phyloP scores from a whole-genome alignment of 169 alveolate genomes.

The Cyclospora cayetanensis region DNA sequence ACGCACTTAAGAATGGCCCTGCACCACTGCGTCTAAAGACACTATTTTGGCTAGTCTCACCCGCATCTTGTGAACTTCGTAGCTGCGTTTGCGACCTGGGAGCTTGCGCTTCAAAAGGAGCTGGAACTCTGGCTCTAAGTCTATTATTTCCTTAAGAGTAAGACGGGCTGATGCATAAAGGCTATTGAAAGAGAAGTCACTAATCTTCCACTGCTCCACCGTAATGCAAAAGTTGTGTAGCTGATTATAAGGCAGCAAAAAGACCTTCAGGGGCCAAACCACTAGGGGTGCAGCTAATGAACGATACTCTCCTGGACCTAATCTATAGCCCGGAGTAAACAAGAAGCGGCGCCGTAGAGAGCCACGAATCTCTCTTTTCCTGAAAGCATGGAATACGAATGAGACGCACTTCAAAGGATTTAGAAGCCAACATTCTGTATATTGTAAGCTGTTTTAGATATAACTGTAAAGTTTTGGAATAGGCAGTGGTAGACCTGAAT shows the following conservation, averaged over 20 bases:
- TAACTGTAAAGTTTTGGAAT: too few species aligned
- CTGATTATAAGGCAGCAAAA: conserved; percentile 74
- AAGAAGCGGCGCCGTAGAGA: conserved; percentile 28
- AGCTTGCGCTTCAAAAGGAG: conserved; percentile 73
- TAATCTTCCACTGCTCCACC: conserved; percentile 77
- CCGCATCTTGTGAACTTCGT: conserved; percentile 78
- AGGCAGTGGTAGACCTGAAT: too few species aligned
- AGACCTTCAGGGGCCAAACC: conserved; percentile 66
- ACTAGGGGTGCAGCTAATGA: conserved; percentile 66
- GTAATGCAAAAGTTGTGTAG: conserved; percentile 76
- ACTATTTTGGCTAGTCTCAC: too few species aligned
- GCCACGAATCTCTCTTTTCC: conserved; percentile 38
- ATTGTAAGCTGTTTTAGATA: too few species aligned
- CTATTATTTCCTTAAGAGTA: conserved; percentile 76
- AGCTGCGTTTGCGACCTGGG: conserved; percentile 76
- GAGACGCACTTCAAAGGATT: too few species aligned
- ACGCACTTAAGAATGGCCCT: too few species aligned
- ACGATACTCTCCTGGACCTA: conserved; percentile 61
- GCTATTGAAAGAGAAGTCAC: conserved; percentile 76
- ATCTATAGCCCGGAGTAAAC: conserved; percentile 72
- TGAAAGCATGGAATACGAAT: too few species aligned
- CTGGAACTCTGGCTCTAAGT: conserved; percentile 77
- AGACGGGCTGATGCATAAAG: conserved; percentile 74
- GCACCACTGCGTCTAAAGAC: too few species aligned
- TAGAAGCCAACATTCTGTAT: too few species aligned